Evolutionary conservation across 2,329 filamentous ascomycete genomes (phyloP), one percentile per base, ranked within the genome.

Genomic region (Hawksworthiomyces lignivorus): DNA sequence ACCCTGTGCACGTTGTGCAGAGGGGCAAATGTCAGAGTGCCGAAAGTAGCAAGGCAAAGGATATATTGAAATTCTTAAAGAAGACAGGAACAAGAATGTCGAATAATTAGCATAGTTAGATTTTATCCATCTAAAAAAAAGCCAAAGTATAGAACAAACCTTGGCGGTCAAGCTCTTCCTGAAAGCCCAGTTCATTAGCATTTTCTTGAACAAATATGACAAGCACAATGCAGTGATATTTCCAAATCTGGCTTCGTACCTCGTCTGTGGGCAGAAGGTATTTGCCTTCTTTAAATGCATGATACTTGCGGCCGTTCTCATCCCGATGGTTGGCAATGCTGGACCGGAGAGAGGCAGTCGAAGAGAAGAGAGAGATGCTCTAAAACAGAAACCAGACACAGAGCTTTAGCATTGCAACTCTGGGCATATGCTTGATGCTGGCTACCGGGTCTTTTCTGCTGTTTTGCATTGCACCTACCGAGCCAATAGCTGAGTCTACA

Each of bases 1-100:
- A 65, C 63, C 24, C 64, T 57, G 38, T 62, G 61, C 1, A 62
- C 58, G 11, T 61, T 57, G 4, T 59, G 50, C 14, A 73, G 49
- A 1, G 70, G 70, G 3, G 70, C 63, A 36, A 69, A 61, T 48
- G 62, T 63, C 31, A 59, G 60, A 30, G 67, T 66, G 36, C 60
- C 60, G 41, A 69, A 66, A 0, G 64, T 65, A 44, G 69, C 52
- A 5, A 61, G 60, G 44, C 68, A 65, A 19, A 59, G 43, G 18
- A 56, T 50, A 40, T 66, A 64, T 39, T 62, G 59, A 39, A 61
- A 57, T 32, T 56, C 56, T 57, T 29, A 18, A 15, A 35, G 18
- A 26, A 12, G 26, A 28, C 19, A 10, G 21, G 11, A 9, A 11
- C 8, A 24, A 14, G 31, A 17, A 6, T 17, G n/a, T n/a, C n/a